Percentiles rank a stretch among this genome's conserved stretches.
Conservation (phyloP, 2,329 filamentous ascomycete genomes). For the Calonectria pseudoturangicola region DNA sequence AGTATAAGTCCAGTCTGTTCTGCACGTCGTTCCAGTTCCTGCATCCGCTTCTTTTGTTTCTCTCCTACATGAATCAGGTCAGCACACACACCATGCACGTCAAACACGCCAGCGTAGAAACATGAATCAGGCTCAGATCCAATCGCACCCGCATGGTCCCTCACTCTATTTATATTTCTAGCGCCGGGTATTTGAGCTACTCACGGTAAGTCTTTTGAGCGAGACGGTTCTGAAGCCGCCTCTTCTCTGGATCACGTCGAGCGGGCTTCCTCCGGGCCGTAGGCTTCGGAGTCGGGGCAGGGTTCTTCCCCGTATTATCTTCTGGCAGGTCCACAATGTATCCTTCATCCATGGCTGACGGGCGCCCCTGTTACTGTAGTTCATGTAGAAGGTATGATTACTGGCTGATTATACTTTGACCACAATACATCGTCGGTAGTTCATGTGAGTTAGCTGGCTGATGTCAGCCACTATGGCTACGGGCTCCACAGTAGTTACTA, state of each 20-base stretch:
- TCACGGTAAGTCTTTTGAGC: constrained; percentile 73
- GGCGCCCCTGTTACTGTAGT: not conserved
- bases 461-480: constrained; percentile 48
- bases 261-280: constrained; percentile 39
- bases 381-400: constrained; percentile 4
- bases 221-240: constrained; percentile 54
- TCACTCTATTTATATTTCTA: not conserved
- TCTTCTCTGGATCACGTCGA: constrained; percentile 52
- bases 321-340: constrained; percentile 10
- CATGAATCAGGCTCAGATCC: not conserved
- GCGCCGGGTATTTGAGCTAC: constrained; percentile 43
- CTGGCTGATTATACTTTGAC: constrained; percentile 2
- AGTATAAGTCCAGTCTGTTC: constrained; percentile 24
- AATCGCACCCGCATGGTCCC: not conserved
- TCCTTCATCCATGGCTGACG: constrained; percentile 40
- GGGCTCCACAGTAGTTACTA: constrained; percentile 25
- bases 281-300: constrained; percentile 21
- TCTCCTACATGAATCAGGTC: constrained; percentile 55
- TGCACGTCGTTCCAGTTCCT: constrained; percentile 53
- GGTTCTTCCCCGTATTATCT: not conserved
- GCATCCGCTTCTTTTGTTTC: constrained; percentile 53
- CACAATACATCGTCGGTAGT: constrained; percentile 18
- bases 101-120: not conserved
- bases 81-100: constrained; percentile 43
- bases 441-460: constrained; percentile 51